Evolutionary conservation across 345 rosid species (phyloP).

Genomic region (Lumnitzera littorea): DNA sequence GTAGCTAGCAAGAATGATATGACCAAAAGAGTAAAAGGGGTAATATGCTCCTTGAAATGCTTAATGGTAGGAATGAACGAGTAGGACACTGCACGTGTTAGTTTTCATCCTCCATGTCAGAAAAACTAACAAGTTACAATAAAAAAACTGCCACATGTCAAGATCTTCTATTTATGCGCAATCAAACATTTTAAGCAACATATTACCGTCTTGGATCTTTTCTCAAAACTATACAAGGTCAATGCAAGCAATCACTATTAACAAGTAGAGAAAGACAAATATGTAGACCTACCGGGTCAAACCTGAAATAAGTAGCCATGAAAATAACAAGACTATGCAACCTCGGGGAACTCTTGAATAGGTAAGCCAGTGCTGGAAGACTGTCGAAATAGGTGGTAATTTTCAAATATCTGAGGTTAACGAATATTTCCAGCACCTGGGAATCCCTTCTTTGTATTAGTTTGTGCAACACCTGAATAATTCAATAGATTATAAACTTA

Average conservation of each 20-base stretch:
- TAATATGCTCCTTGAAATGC: background rate
- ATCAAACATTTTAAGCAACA: background rate
- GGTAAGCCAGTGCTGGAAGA: conserved; percentile 43
- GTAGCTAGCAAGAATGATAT: too few relatives aligned
- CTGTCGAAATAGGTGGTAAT: conserved; percentile 44
- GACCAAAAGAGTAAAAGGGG: too few relatives aligned
- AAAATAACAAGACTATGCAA: conserved; percentile 51
- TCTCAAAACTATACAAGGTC: too few relatives aligned
- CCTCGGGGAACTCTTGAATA: conserved; percentile 52
- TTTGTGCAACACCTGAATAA: conserved; percentile 31
- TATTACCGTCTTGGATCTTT: too few relatives aligned
- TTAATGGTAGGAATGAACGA: background rate
- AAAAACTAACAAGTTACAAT: too few relatives aligned
- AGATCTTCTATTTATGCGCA: background rate
- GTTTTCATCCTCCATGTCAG: too few relatives aligned
- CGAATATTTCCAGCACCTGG: conserved; percentile 33
- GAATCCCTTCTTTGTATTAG: conserved; percentile 38
- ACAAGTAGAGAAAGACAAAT: too few relatives aligned
- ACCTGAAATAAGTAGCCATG: conserved; percentile 42
- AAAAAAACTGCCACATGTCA: too few relatives aligned
- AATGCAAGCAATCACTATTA: too few relatives aligned
- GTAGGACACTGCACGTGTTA: too few relatives aligned
- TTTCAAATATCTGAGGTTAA: conserved; percentile 48
- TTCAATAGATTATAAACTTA: too few relatives aligned
- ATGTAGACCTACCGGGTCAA: conserved; percentile 40